A percentile compares a stretch with the other conserved stretches of the same genome.
Conservation (phyloP, 192 early-diverging fungal genomes). For the Dissophora ornata region DNA sequence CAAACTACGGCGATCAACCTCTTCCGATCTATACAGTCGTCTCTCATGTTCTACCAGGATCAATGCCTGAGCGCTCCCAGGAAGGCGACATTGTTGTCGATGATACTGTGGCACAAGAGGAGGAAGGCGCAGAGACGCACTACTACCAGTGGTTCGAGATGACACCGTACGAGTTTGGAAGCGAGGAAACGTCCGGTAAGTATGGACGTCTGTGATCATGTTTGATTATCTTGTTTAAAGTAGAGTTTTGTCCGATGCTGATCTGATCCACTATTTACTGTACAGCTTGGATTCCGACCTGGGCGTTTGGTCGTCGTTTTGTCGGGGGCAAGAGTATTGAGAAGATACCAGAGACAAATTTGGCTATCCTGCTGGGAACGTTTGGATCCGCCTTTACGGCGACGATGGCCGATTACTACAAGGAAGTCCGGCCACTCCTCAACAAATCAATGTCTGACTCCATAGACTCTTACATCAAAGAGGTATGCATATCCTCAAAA, state of each 20-base stretch:
- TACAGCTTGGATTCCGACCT: conserved; percentile 78
- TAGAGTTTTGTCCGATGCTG: background rate
- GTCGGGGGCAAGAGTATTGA: conserved; percentile 69
- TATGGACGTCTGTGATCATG: background rate
- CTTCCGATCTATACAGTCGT: conserved; percentile 85
- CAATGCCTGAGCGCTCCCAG: conserved; percentile 30
- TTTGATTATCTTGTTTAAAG: background rate
- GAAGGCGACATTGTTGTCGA: conserved; percentile 31
- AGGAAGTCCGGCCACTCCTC: conserved; percentile 57
- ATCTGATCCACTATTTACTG: background rate
- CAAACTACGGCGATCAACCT: conserved; percentile 70
- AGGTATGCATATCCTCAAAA: conserved; percentile 36
- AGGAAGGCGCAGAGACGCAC: conserved; percentile 34
- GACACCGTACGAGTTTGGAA: conserved; percentile 83
- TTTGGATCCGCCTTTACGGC: conserved; percentile 65
- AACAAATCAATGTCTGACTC: conserved; percentile 47
- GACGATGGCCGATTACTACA: conserved; percentile 61
- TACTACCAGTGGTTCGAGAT: conserved; percentile 87
- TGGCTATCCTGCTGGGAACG: conserved; percentile 73
- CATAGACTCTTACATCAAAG: conserved; percentile 53
- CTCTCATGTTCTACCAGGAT: conserved; percentile 70
- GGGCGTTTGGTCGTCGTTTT: conserved; percentile 82
- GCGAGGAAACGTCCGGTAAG: conserved; percentile 73
- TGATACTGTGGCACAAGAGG: conserved; percentile 46
- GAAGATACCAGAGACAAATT: conserved; percentile 72